Evolutionary conservation across 305 asterid species (phyloP).

Genomic region (Fraxinus platypoda): DNA sequence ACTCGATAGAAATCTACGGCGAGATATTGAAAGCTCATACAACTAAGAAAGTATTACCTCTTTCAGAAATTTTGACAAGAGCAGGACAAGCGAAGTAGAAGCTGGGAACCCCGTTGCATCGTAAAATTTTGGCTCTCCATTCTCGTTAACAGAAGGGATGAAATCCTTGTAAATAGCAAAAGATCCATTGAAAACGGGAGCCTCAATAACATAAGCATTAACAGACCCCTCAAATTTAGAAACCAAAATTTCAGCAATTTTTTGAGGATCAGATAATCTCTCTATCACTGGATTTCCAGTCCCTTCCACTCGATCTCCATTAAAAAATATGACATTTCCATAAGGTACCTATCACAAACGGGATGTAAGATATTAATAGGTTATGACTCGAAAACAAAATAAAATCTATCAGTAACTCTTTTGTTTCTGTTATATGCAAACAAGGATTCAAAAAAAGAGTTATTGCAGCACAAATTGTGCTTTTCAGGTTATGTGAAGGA

Average conservation of each 20-base stretch:
- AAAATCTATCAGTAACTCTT: neutral
- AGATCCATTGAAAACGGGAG: slow-evolving; percentile 75
- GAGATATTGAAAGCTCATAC: slow-evolving; percentile 2
- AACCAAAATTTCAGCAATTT: slow-evolving; percentile 70
- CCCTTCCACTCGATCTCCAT: slow-evolving; percentile 77
- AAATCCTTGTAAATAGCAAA: slow-evolving; percentile 90
- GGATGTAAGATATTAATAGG: slow-evolving; percentile 9
- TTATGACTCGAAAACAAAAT: neutral
- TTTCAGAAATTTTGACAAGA: slow-evolving; percentile 64
- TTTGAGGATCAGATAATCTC: slow-evolving; percentile 75
- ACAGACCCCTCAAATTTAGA: slow-evolving; percentile 74
- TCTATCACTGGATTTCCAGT: slow-evolving; percentile 81
- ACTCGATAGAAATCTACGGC: neutral
- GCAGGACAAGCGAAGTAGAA: slow-evolving; percentile 64
- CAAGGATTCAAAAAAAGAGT: neutral
- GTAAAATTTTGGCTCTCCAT: slow-evolving; percentile 81
- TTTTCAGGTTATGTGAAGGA: neutral
- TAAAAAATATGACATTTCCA: slow-evolving; percentile 81
- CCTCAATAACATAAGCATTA: slow-evolving; percentile 89
- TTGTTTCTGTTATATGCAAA: neutral
- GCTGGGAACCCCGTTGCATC: slow-evolving; percentile 84
- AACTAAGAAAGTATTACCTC: slow-evolving; percentile 45
- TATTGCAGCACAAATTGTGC: neutral
- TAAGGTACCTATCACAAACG: slow-evolving; percentile 61
- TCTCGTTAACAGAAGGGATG: slow-evolving; percentile 63